phyloP scores from a whole-genome alignment of 768 basidiomycete genomes.

The Pisolithus tinctorius region DNA sequence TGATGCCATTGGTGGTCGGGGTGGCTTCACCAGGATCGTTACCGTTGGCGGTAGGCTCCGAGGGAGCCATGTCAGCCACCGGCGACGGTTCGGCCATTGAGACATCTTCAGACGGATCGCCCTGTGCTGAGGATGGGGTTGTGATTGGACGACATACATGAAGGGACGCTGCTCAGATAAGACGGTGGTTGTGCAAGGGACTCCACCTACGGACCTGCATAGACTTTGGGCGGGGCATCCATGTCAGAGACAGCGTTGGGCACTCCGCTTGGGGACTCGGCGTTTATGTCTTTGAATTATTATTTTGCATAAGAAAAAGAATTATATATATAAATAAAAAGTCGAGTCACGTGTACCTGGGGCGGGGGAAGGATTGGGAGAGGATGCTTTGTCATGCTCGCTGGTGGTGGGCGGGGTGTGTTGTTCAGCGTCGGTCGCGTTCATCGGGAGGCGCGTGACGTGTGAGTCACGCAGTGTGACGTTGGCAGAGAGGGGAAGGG shows the following conservation, averaged over 20 bases:
- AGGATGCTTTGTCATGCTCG: slow-evolving; percentile 23
- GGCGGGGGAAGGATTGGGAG: slow-evolving; percentile 10
- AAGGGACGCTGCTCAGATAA: slow-evolving; percentile 34
- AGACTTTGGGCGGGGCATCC: slow-evolving; percentile 36
- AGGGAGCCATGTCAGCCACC: slow-evolving; percentile 7
- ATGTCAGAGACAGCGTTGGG: slow-evolving; percentile 31
- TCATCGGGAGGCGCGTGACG: slow-evolving; percentile 68
- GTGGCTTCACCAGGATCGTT: slow-evolving; percentile 14
- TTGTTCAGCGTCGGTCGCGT: slow-evolving; percentile 35
- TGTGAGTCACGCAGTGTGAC: slow-evolving; percentile 58
- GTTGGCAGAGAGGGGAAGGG: slow-evolving; percentile 41
- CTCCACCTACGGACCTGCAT: slow-evolving; percentile 35
- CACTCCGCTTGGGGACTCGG: slow-evolving; percentile 59
- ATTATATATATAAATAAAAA: slow-evolving; percentile 17
- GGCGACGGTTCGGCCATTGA: slow-evolving; percentile 40
- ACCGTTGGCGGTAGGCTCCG: slow-evolving; percentile 6
- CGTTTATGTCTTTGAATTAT: slow-evolving; percentile 25
- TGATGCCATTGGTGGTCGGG: slow-evolving; percentile 25
- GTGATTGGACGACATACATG: slow-evolving; percentile 39
- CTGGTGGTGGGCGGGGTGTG: slow-evolving; percentile 24
- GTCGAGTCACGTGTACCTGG: slow-evolving; percentile 35
- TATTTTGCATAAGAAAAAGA: slow-evolving; percentile 31
- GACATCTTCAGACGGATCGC: slow-evolving; percentile 45
- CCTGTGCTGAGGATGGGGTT: slow-evolving; percentile 40
- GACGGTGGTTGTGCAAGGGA: slow-evolving; percentile 18